These are phyloP conservation scores for Scolecobasidium constrictum DNA, from an alignment of 2,329 filamentous ascomycete genomes.

Conservation along the genomic window DNA sequence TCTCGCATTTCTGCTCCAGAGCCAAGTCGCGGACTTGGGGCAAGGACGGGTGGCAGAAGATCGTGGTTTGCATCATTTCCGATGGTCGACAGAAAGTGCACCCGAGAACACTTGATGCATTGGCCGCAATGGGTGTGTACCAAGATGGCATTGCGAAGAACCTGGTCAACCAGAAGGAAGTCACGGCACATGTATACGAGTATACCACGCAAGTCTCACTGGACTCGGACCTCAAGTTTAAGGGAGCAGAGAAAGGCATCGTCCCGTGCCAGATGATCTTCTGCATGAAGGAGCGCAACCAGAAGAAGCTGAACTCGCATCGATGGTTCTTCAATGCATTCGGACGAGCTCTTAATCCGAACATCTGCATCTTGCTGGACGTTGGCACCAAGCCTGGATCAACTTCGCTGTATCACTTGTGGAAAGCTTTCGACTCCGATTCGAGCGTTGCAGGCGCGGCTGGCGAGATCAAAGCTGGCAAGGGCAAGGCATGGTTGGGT, in stretches of 20 bases:
- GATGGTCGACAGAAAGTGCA: slow-evolving; percentile 92
- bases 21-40: slow-evolving; percentile 93
- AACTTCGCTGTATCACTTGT: slow-evolving; percentile 91
- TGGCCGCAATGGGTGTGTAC: slow-evolving; percentile 95
- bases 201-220: slow-evolving; percentile 97
- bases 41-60: slow-evolving; percentile 96
- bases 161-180: slow-evolving; percentile 88
- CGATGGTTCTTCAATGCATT: slow-evolving; percentile 99
- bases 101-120: slow-evolving; percentile 80
- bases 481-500: slow-evolving; percentile 72
- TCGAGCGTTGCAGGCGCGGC: slow-evolving; percentile 95
- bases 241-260: slow-evolving; percentile 97
- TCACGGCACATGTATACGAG: slow-evolving; percentile 95
- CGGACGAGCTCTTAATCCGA: slow-evolving; percentile 81
- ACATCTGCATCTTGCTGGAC: slow-evolving; percentile 92
- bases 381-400: slow-evolving; percentile 86
- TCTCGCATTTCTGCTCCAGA: slow-evolving; percentile 88
- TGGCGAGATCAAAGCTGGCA: slow-evolving; percentile 95
- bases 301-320: slow-evolving; percentile 96
- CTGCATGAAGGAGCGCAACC: slow-evolving; percentile 94
- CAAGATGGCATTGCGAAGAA: slow-evolving; percentile 99
- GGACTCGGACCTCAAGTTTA: slow-evolving; percentile 93
- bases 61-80: slow-evolving; percentile 92
- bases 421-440: slow-evolving; percentile 98
- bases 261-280: slow-evolving; percentile 98